Base-by-base conservation (phyloP, 768 basidiomycete species). In the Lactarius tabidus region DNA sequence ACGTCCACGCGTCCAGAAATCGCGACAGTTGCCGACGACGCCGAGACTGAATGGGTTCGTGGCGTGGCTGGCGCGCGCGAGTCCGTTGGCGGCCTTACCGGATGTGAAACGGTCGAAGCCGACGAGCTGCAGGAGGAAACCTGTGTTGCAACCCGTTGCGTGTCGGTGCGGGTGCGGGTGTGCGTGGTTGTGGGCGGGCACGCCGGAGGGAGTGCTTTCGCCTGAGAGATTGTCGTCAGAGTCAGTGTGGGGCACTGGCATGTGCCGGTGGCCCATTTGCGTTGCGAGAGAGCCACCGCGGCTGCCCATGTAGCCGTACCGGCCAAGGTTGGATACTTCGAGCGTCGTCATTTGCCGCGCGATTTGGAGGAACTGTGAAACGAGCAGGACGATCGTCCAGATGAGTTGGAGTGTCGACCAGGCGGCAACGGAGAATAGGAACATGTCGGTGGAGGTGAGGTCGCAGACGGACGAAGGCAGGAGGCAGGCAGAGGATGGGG, bases 261-360 rank as follows among this genome's bases (percentile, higher is more conserved):
- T 67, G 70, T 90, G 88, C n/a, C 82, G 81, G 72, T 90, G 89
- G 3, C 91, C 89, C 88, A 90, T 90, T 74, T 93, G 91, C 8
- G 85, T 80, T 8, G 79, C 79, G 23, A 90, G 79, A 2, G 86
- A 83, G 23, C 85, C 85, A 0, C 87, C 91, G 45, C 92, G 86
- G 0, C 95, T 95, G 41, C 97, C 96, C 93, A 99, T 96, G 79
- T 88, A 98, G 15, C 97, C 96, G 72, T 88, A 98, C 54, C 96
- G 85, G 3, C 96, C 94, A 2, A 98, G 85, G 72, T 99, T 99
- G 65, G 88, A 89, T 3, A 98, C 93, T 73, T 99, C 96, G 61
- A 95, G 82, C 0, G 96, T 98, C 1, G 96, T 99, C 84, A 98
- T 93, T 72, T 98, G 95, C 29, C 89, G 85, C 2, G 89, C 85